Base-by-base conservation (phyloP, 257 asterid species). In the Oldenlandia corymbosa region DNA sequence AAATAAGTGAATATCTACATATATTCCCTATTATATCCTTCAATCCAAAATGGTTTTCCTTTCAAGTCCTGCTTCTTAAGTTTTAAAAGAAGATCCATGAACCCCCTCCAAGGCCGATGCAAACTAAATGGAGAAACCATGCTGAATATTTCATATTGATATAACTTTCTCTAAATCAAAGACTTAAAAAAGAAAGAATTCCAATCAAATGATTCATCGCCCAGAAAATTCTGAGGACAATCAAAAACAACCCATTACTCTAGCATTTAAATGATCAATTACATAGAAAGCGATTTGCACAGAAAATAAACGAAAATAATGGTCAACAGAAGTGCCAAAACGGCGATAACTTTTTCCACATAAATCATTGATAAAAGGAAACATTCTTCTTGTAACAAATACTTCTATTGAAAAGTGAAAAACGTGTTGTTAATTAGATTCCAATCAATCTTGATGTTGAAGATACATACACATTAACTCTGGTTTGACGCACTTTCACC, bases 401-500 rank as follows among this genome's bases (percentile, higher is more conserved):
- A 8, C 17, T 60, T 46, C 24, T 2, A 46, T 59, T 60, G 77
- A 75, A 73, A 73, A 74, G 73, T 66, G 73, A 76, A 77, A n/a
- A 79, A 77, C 59, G 68, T 80, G 80, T 72, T 72, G 85, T 73
- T 75, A 75, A 86, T 75, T 70, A 74, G 84, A 71, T 68, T 70
- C 70, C 79, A 82, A 88, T 76, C 79, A 78, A 84, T 84, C 76
- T 71, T 82, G 86, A 79, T 76, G 75, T 66, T 68, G 85, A 79
- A 71, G 75, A 80, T 81, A 77, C 81, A 88, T 81, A 83, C 76
- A 83, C 80, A 79, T 75, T 72, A 53, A 83, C 78, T 83, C 74
- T 72, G 79, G 89, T 79, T 76, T 78, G 79, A 79, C 65, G 83
- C 85, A 78, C 71, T 70, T 79, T 76, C 83, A 78, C 85, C 84